Percentiles rank a stretch among this genome's conserved stretches.
Evolutionary conservation across 169 alveolate species (phyloP).

Genomic region (Cryptosporidium meleagridis): DNA sequence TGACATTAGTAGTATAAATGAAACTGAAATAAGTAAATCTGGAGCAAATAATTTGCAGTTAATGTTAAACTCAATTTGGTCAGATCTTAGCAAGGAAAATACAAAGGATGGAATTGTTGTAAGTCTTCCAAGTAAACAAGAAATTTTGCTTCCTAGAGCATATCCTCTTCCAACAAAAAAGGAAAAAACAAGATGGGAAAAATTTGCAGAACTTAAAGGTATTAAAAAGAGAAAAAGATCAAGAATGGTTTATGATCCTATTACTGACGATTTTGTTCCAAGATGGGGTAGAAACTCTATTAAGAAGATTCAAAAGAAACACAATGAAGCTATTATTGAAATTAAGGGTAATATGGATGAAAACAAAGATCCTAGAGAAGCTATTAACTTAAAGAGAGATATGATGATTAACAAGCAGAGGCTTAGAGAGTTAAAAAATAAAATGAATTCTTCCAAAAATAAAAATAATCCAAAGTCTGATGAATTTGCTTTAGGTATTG

Average conservation of each 20-base stretch:
- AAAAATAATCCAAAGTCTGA: background rate
- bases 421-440: conserved; percentile 60
- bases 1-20: conserved; percentile 19
- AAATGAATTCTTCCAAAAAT: background rate
- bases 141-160: conserved; percentile 61
- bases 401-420: conserved; percentile 41
- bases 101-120: conserved; percentile 61
- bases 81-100: conserved; percentile 24
- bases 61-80: conserved; percentile 37
- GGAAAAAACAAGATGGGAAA: conserved; percentile 87
- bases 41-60: conserved; percentile 59
- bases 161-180: conserved; percentile 56
- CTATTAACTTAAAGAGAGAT: conserved; percentile 6
- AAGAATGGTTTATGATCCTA: conserved; percentile 84
- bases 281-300: conserved; percentile 85
- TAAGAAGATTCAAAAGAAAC: conserved; percentile 80
- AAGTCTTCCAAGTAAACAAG: conserved; percentile 34
- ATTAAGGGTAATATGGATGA: conserved; percentile 78
- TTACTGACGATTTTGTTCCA: conserved; percentile 84
- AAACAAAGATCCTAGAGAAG: conserved; percentile 38
- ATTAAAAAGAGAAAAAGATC: conserved; percentile 82
- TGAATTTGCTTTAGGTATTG: conserved; percentile 38
- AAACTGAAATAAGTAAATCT: conserved; percentile 18
- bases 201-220: conserved; percentile 84
- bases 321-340: conserved; percentile 82